phyloP scores from a whole-genome alignment of 352 stramenopile genomes.

The Phytopythium kandeliae region DNA sequence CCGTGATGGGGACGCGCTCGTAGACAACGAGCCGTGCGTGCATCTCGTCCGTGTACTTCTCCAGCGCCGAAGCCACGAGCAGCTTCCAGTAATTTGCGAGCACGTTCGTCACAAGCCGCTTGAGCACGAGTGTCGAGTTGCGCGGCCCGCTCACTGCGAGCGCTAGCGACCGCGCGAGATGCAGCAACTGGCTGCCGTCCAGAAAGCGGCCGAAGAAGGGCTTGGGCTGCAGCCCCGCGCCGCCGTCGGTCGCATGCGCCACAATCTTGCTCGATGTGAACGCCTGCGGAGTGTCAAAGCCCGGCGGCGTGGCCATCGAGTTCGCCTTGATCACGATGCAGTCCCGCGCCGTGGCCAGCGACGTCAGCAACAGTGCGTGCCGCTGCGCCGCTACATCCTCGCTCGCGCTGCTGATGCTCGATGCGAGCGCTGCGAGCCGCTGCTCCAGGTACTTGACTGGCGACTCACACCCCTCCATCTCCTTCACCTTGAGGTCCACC shows the following conservation, averaged over 20 bases:
- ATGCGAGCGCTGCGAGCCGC: constrained; percentile 29
- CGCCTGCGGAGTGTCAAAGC: constrained; percentile 20
- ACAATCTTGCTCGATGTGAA: constrained; percentile 59
- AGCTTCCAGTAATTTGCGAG: constrained; percentile 55
- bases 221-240: constrained; percentile 34
- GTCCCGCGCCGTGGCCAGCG: constrained; percentile 35
- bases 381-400: constrained; percentile 39
- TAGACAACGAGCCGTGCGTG: constrained; percentile 57
- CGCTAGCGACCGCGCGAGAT: constrained; percentile 45
- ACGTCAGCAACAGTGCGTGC: constrained; percentile 26
- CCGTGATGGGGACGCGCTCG: constrained; percentile 45
- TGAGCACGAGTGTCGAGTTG: constrained; percentile 34
- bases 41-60: constrained; percentile 55
- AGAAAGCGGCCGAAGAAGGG: constrained; percentile 60
- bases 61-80: constrained; percentile 42
- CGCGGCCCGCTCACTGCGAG: constrained; percentile 28
- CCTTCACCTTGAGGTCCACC: constrained; percentile 74
- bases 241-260: constrained; percentile 38
- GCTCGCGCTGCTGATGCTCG: constrained; percentile 14
- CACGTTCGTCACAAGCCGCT: constrained; percentile 59
- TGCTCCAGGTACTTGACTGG: constrained; percentile 65
- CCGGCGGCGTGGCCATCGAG: constrained; percentile 26
- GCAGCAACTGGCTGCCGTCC: constrained; percentile 42
- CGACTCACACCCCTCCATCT: constrained; percentile 66
- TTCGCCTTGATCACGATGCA: constrained; percentile 58